These are phyloP conservation scores for Poa annua DNA, from an alignment of 176 grass and related monocot species.

Conservation along the genomic window DNA sequence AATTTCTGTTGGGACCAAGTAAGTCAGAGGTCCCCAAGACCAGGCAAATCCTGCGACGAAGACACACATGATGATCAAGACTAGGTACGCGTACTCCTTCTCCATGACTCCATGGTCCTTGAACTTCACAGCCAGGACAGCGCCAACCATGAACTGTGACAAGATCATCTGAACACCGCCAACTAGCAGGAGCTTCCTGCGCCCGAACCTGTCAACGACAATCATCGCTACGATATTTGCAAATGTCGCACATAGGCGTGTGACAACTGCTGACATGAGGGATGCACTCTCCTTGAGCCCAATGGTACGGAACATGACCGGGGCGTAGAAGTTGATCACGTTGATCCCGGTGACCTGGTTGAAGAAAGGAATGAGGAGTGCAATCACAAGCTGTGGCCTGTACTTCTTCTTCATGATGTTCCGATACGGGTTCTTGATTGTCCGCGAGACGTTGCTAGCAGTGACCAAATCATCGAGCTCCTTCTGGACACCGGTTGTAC, in stretches of 20 bases:
- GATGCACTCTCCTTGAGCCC: constrained; percentile 75
- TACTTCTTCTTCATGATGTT: constrained; percentile 59
- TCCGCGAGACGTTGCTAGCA: constrained; percentile 42
- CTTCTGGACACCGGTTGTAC: constrained; percentile 58
- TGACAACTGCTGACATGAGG: constrained; percentile 69
- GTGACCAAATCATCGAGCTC: constrained; percentile 74
- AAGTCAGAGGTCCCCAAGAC: constrained; percentile 79
- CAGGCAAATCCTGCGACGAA: constrained; percentile 72
- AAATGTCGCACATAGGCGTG: constrained; percentile 60
- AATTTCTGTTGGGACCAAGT: constrained; percentile 70
- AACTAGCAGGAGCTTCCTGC: constrained; percentile 57
- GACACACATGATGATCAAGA: constrained; percentile 61
- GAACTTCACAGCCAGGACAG: constrained; percentile 58
- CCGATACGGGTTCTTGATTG: constrained; percentile 45
- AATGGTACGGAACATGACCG: constrained; percentile 80
- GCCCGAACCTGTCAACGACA: constrained; percentile 63
- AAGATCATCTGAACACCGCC: constrained; percentile 75
- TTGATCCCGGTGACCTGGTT: constrained; percentile 81
- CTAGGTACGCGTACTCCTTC: constrained; percentile 65
- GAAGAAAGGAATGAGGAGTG: constrained; percentile 70
- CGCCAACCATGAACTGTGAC: constrained; percentile 62
- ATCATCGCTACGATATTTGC: constrained; percentile 73
- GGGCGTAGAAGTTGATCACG: constrained; percentile 86
- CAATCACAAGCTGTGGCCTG: constrained; percentile 80
- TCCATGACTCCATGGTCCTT: constrained; percentile 71